Evolutionary conservation across 805 yeast genomes (phyloP).

Genomic region (Yamadazyma phyllophila): DNA sequence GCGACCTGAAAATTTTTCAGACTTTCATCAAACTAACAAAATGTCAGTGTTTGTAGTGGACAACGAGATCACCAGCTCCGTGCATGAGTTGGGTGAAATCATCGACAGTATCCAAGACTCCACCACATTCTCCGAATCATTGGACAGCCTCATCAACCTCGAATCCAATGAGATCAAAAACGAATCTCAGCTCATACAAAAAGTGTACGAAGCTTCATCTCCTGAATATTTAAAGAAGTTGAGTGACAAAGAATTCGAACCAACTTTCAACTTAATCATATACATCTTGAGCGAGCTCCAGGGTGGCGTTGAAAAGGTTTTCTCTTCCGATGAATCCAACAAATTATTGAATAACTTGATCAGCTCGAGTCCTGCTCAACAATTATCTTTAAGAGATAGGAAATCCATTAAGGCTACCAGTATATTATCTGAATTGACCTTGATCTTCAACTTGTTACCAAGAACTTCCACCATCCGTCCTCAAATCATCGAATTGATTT

Average conservation of each 20-base stretch:
- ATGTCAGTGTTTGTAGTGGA: conserved; percentile 47
- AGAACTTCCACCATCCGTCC: conserved; percentile 30
- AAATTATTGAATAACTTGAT: conserved; percentile 26
- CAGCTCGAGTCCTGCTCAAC: conserved; percentile 32
- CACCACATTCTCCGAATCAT: conserved; percentile 26
- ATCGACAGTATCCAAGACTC: conserved; percentile 31
- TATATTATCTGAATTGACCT: conserved; percentile 39
- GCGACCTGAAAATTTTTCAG: conserved; percentile 7
- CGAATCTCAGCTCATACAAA: conserved; percentile 26
- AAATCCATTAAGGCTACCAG: conserved; percentile 41
- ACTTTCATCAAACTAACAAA: background rate
- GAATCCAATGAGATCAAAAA: conserved; percentile 22
- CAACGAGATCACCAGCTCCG: conserved; percentile 39
- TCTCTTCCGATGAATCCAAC: conserved; percentile 21
- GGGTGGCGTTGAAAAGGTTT: conserved; percentile 23
- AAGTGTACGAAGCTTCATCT: conserved; percentile 27
- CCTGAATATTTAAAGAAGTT: conserved; percentile 31
- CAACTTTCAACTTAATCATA: conserved; percentile 41
- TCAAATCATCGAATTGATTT: conserved; percentile 29
- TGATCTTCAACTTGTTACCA: conserved; percentile 42
- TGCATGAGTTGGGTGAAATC: conserved; percentile 38
- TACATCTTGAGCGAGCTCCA: conserved; percentile 34
- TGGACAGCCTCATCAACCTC: conserved; percentile 21
- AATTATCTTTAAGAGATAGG: conserved; percentile 44
- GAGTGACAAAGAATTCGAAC: conserved; percentile 44